These are phyloP conservation scores for Nitzschia sp. DNA, from an alignment of 108 stramenopile species.

Conservation along the genomic window DNA sequence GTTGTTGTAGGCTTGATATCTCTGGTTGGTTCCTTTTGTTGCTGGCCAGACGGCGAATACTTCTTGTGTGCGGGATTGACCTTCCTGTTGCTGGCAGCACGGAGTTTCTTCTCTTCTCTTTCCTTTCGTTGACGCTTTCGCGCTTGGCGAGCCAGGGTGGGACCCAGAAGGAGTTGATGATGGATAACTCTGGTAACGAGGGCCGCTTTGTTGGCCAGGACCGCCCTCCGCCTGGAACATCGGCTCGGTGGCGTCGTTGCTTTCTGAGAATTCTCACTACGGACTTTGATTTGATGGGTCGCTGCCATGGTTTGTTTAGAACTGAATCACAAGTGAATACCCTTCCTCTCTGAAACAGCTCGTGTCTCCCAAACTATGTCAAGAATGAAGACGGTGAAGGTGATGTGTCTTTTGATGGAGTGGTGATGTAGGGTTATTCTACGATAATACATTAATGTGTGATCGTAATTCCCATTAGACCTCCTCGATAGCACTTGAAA, in stretches of 20 bases:
- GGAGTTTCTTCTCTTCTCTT: neutral
- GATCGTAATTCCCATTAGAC: too few relatives aligned
- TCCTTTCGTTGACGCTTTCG: constrained; percentile 3
- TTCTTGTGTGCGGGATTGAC: neutral
- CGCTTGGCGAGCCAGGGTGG: constrained; percentile 26
- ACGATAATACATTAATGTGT: too few relatives aligned
- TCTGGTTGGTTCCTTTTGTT: neutral
- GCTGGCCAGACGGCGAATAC: neutral
- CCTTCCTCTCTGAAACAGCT: neutral
- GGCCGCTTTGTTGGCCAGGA: constrained; percentile 7
- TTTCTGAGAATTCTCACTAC: neutral
- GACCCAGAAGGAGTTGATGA: constrained; percentile 27
- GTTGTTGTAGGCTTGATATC: neutral
- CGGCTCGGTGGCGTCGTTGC: too few relatives aligned
- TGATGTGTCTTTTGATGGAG: too few relatives aligned
- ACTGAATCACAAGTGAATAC: neutral
- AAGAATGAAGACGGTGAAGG: too few relatives aligned
- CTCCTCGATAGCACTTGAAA: too few relatives aligned
- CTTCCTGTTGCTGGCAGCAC: neutral
- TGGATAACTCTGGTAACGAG: neutral
- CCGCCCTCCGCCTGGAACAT: neutral
- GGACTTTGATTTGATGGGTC: neutral
- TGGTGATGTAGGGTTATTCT: too few relatives aligned
- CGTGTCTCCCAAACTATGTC: neutral
- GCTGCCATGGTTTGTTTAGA: too few relatives aligned